These are phyloP conservation scores for Lachancea mirantina DNA, from an alignment of 805 yeast genomes.

Conservation along the genomic window DNA sequence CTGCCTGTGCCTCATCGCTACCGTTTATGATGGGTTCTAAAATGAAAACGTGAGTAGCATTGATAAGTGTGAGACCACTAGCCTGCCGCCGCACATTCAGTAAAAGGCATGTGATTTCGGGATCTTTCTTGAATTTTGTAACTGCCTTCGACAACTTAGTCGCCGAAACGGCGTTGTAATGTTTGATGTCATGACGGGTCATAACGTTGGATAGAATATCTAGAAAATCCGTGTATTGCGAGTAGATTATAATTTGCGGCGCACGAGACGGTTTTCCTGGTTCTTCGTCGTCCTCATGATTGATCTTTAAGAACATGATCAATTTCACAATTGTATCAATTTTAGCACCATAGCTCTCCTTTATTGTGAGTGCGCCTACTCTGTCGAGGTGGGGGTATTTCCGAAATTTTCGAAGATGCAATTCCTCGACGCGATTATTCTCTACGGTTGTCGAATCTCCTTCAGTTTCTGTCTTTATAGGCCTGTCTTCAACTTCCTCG, in stretches of 20 bases:
- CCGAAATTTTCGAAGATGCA: constrained; percentile 13
- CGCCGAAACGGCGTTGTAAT: constrained; percentile 41
- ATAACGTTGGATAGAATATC: constrained; percentile 61
- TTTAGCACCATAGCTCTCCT: constrained; percentile 69
- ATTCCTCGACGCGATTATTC: constrained; percentile 1
- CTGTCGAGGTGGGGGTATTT: constrained; percentile 32
- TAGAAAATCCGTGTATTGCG: constrained; percentile 81
- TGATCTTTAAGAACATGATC: constrained; percentile 51
- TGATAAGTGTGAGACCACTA: constrained; percentile 82
- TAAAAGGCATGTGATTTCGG: constrained; percentile 71
- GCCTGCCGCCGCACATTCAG: constrained; percentile 82
- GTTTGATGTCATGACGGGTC: constrained; percentile 46
- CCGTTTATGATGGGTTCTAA: constrained; percentile 91
- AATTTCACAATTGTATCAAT: constrained; percentile 76
- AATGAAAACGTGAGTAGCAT: constrained; percentile 86
- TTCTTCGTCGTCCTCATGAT: constrained; percentile 34
- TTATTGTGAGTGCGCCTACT: constrained; percentile 39
- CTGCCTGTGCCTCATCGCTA: constrained; percentile 82
- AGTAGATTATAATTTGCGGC: constrained; percentile 79
- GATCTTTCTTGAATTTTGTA: constrained; percentile 52
- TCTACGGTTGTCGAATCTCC: neutral
- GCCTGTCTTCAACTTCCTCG: constrained; percentile 8
- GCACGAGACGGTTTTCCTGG: constrained; percentile 24
- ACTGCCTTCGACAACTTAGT: constrained; percentile 21
- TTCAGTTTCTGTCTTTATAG: neutral